These are phyloP conservation scores for Basipetospora chlamydospora DNA, from an alignment of 2,329 filamentous ascomycete species.

Conservation along the genomic window DNA sequence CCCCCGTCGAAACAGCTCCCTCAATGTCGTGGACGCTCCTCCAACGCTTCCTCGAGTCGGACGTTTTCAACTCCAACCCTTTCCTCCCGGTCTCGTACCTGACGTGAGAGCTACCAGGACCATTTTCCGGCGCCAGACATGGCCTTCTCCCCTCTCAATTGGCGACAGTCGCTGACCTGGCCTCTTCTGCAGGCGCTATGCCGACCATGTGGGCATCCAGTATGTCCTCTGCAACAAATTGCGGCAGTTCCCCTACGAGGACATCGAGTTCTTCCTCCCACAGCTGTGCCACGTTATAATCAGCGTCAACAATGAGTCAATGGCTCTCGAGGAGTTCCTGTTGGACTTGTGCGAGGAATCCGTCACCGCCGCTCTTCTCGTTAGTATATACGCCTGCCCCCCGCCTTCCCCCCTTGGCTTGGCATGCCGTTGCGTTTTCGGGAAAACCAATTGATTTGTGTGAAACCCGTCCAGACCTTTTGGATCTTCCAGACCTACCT, in stretches of 20 bases:
- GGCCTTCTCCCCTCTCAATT: not conserved
- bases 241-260: constrained; percentile 77
- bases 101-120: constrained; percentile 43
- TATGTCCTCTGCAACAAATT: constrained; percentile 82
- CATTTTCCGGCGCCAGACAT: not conserved
- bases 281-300: constrained; percentile 80
- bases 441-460: constrained; percentile 7
- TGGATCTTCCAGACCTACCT: constrained; percentile 85
- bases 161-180: not conserved
- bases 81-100: constrained; percentile 81
- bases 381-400: constrained; percentile 26
- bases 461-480: constrained; percentile 52
- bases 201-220: constrained; percentile 79
- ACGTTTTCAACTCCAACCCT: constrained; percentile 85
- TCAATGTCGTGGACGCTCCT: constrained; percentile 75
- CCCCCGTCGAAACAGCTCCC: not conserved
- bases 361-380: constrained; percentile 68
- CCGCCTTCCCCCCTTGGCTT: constrained; percentile 6
- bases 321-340: constrained; percentile 80
- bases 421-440: not conserved
- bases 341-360: constrained; percentile 78
- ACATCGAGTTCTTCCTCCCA: constrained; percentile 85
- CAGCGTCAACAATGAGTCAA: constrained; percentile 79
- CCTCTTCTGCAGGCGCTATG: constrained; percentile 51
- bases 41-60: constrained; percentile 81